Evolutionary conservation across 2,329 filamentous ascomycete genomes (phyloP).

Genomic region (Xylariales sp.): DNA sequence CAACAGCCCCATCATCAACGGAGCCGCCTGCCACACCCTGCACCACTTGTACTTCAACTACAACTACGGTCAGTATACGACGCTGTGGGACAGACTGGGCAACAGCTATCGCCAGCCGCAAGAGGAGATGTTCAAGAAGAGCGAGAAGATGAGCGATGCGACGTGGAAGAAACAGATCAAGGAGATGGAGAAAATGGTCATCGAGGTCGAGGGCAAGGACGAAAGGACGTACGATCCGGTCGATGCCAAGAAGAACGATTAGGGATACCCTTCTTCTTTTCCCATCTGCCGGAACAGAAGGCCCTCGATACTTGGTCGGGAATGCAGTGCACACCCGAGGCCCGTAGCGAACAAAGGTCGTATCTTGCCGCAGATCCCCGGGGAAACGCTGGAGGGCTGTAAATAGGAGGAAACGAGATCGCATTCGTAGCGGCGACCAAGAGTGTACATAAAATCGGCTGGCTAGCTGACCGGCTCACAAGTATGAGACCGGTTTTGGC

Average conservation of each 20-base stretch:
- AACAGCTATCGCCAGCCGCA: conserved; percentile 85
- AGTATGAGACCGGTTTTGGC: no score
- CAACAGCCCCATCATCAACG: conserved; percentile 88
- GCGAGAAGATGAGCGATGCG: conserved; percentile 76
- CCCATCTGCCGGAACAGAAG: no score
- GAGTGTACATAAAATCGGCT: no score
- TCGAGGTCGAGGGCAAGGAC: conserved; percentile 61
- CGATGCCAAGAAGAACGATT: conserved; percentile 44
- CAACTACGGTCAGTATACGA: conserved; percentile 95
- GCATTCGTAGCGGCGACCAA: no score
- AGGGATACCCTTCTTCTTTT: no score
- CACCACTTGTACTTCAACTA: conserved; percentile 86
- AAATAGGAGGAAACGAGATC: no score
- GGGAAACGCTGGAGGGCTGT: no score
- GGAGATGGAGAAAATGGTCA: conserved; percentile 71
- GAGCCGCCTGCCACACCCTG: conserved; percentile 88
- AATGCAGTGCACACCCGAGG: no score
- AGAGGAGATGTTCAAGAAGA: conserved; percentile 75
- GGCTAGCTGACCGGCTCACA: no score
- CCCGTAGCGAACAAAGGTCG: no score
- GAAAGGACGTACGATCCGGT: conserved; percentile 41
- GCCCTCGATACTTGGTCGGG: no score
- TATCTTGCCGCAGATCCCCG: no score
- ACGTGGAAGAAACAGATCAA: conserved; percentile 75
- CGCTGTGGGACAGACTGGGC: conserved; percentile 82